Conservation (phyloP, 2,329 filamentous ascomycete species). For the Lecanosticta acicola region DNA sequence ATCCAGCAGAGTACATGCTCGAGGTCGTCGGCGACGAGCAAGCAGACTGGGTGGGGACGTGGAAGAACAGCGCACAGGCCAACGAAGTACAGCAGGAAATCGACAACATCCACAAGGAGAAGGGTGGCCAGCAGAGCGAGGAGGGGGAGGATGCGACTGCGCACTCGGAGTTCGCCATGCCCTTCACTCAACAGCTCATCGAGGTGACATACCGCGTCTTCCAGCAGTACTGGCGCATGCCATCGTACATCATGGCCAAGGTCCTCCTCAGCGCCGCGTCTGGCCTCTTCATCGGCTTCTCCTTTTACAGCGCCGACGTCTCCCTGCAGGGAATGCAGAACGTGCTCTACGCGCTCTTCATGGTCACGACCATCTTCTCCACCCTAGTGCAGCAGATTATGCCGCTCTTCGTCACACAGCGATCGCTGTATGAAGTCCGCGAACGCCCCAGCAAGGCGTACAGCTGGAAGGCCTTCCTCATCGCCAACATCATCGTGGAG, state of each 20-base stretch:
- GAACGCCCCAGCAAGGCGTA: constrained; percentile 64
- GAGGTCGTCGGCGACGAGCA: constrained; percentile 38
- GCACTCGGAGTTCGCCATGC: constrained; percentile 42
- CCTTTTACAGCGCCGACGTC: constrained; percentile 37
- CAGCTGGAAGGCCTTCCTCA: constrained; percentile 68
- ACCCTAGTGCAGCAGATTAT: constrained; percentile 54
- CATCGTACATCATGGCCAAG: constrained; percentile 52
- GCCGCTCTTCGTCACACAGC: constrained; percentile 54
- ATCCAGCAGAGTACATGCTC: constrained; percentile 75
- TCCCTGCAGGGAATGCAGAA: constrained; percentile 42
- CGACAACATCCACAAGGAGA: constrained; percentile 37
- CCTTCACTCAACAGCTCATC: constrained; percentile 32
- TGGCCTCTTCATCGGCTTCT: constrained; percentile 45
- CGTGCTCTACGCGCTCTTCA: constrained; percentile 48
- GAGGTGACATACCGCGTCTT: constrained; percentile 40
- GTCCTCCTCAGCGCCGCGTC: constrained; percentile 49
- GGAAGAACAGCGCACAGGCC: constrained; percentile 32
- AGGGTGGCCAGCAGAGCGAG: constrained; percentile 22
- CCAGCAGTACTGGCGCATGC: constrained; percentile 43
- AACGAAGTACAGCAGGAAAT: constrained; percentile 35
- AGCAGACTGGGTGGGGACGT: constrained; percentile 39
- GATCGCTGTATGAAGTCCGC: constrained; percentile 55
- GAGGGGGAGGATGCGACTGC: constrained; percentile 33
- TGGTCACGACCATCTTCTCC: constrained; percentile 37
- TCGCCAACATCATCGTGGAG: constrained; percentile 67